Percentiles rank a stretch among this genome's conserved stretches.
phyloP scores from a whole-genome alignment of 2,329 filamentous ascomycete species.

The Spiromastix sp. region DNA sequence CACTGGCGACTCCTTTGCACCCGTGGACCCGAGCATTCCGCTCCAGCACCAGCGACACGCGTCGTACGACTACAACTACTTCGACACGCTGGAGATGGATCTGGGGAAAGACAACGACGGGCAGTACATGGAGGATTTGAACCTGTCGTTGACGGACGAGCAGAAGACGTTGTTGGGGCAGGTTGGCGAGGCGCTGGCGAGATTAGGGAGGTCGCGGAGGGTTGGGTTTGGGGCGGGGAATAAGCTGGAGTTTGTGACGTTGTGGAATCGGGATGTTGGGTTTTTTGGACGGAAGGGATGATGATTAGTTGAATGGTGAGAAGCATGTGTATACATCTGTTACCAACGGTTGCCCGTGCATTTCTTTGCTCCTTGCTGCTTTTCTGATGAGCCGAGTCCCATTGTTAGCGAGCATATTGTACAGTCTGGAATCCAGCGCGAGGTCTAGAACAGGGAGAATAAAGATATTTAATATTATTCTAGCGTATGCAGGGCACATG shows the following conservation, averaged over 20 bases:
- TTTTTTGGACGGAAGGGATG: too few relatives aligned
- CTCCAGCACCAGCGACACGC: constrained; percentile 6
- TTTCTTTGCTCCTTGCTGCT: too few relatives aligned
- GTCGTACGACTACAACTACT: constrained; percentile 36
- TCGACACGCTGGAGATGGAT: constrained; percentile 32
- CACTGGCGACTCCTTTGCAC: constrained; percentile 45
- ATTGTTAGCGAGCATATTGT: too few relatives aligned
- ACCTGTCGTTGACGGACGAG: constrained; percentile 32
- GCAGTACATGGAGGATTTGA: constrained; percentile 19
- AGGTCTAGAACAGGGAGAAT: too few relatives aligned
- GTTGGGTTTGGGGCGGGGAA: constrained; percentile 75
- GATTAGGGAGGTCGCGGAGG: constrained; percentile 76
- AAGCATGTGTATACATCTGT: too few relatives aligned
- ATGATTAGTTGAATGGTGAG: too few relatives aligned
- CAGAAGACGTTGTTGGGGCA: constrained; percentile 66
- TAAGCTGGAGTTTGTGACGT: constrained; percentile 70
- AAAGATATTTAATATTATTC: too few relatives aligned
- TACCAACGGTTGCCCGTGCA: too few relatives aligned
- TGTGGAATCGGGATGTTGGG: too few relatives aligned
- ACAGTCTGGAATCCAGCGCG: too few relatives aligned
- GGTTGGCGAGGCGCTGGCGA: constrained; percentile 75
- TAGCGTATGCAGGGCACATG: too few relatives aligned
- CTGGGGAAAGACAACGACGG: constrained; percentile 12
- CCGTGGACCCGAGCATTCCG: constrained; percentile 13
- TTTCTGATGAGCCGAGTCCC: too few relatives aligned